phyloP scores from a whole-genome alignment of 352 stramenopile species.

The Pythium vanterpoolii region DNA sequence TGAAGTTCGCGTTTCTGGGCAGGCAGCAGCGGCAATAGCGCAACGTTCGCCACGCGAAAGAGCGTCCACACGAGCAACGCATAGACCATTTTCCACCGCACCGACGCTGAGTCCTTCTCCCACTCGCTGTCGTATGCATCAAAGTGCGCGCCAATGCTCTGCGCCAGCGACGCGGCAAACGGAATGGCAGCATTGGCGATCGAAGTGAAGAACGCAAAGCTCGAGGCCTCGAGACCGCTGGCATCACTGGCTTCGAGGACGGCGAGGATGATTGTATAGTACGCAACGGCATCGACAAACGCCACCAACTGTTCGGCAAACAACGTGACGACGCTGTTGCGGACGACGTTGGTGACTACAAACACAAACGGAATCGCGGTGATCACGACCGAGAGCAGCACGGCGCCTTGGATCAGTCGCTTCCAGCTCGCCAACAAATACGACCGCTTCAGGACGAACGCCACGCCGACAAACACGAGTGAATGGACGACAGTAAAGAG shows the following conservation, averaged over 20 bases:
- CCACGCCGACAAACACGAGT: conserved; percentile 36
- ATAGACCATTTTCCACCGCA: conserved; percentile 41
- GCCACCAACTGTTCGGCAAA: conserved; percentile 48
- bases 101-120: conserved; percentile 34
- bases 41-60: conserved; percentile 33
- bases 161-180: conserved; percentile 55
- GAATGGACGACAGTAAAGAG: conserved; percentile 46
- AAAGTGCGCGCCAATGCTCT: conserved; percentile 61
- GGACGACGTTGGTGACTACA: conserved; percentile 52
- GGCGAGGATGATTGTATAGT: conserved; percentile 47
- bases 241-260: conserved; percentile 44
- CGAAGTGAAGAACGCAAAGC: conserved; percentile 51
- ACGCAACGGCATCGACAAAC: conserved; percentile 49
- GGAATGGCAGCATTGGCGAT: conserved; percentile 50
- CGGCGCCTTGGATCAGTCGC: conserved; percentile 31
- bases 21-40: conserved; percentile 39
- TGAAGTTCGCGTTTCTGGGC: conserved; percentile 33
- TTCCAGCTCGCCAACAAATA: conserved; percentile 38
- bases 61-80: conserved; percentile 43
- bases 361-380: conserved; percentile 44
- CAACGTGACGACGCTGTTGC: conserved; percentile 40
- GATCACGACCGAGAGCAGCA: conserved; percentile 33
- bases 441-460: conserved; percentile 25
- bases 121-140: conserved; percentile 59
- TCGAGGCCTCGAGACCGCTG: conserved; percentile 38